Evolutionary conservation across 148 eudicot genomes (phyloP), one percentile per base, ranked within the genome.

Genomic region (Vaccinium myrtillus): DNA sequence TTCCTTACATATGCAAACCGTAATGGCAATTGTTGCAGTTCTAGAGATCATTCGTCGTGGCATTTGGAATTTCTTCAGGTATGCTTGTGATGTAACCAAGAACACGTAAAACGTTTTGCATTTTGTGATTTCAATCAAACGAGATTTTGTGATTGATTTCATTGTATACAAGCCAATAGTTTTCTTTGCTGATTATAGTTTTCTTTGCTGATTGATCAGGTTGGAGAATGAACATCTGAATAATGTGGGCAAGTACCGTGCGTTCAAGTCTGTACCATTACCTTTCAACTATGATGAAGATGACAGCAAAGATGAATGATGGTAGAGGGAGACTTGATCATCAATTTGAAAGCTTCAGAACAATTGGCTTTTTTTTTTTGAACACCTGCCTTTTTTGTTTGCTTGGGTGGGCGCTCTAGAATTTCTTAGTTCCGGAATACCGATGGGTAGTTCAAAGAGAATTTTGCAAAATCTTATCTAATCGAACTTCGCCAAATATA

Each of bases 61-160:
- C 83, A 89, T 94, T 65, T 95, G 98, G 98, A 95, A 89, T 88
- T 95, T 93, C 90, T 95, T 94, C 90, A 95, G 98, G 98, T 95
- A 3, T 4, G 71, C 25, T 65, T 30, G 25, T 65, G 71, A 91
- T 39, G 23, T 67, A 15, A 36, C 39, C 39, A 15, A 54, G 4
- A 54, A 54, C 58, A 43, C 46, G 46, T 43, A 43, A 0, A 4
- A 65, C 46, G 32, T 9, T 65, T 13, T 65, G 36, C 36, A 65
- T 65, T 65, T 65, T 65, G 71, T 23, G 32, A 65, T 65, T 65
- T 25, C 71, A 23, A 25, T 23, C 71, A 25, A 11, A 10, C 32
- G 23, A 11, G 32, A 65, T 65, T 23, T 65, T 23, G 70, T 23
- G 27, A 63, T n/a, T 8, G 27, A 23, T 63, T 63, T 2, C 9